Conservation (phyloP, 805 yeast genomes). For the Ogataea corticis region DNA sequence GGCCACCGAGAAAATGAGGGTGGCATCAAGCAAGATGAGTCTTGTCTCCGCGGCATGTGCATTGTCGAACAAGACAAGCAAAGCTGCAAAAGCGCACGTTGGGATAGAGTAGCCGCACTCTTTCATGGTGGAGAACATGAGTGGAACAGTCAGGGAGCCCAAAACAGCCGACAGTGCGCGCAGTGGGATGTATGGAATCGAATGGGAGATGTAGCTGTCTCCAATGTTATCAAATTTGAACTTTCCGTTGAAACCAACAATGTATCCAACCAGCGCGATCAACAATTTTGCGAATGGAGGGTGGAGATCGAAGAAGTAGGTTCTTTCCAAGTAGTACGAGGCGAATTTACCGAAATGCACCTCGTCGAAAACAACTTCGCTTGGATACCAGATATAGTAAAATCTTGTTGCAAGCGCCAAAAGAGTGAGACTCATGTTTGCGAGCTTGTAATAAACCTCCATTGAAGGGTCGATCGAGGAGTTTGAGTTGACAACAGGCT, state of each 20-base stretch:
- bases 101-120: slow-evolving; percentile 78
- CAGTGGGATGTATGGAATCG: slow-evolving; percentile 84
- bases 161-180: slow-evolving; percentile 78
- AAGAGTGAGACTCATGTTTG: slow-evolving; percentile 40
- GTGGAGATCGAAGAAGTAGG: slow-evolving; percentile 94
- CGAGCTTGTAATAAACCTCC: slow-evolving; percentile 34
- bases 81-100: slow-evolving; percentile 74
- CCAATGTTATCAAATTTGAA: slow-evolving; percentile 93
- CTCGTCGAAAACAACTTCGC: slow-evolving; percentile 82
- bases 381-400: slow-evolving; percentile 60
- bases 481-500: slow-evolving; percentile 6
- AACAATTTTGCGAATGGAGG: slow-evolving; percentile 96
- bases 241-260: slow-evolving; percentile 87
- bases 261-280: slow-evolving; percentile 86
- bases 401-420: slow-evolving; percentile 57
- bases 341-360: slow-evolving; percentile 88
- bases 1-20: slow-evolving; percentile 81
- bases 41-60: slow-evolving; percentile 91
- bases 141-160: slow-evolving; percentile 80
- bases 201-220: slow-evolving; percentile 69
- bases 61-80: slow-evolving; percentile 79
- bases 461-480: slow-evolving; percentile 24
- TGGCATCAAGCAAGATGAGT: slow-evolving; percentile 88
- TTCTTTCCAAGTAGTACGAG: slow-evolving; percentile 80
- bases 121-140: slow-evolving; percentile 81